Evolutionary conservation across 208 protist species (phyloP), one percentile per base, ranked within the genome.

Genomic region (Trypanosoma melophagium): DNA sequence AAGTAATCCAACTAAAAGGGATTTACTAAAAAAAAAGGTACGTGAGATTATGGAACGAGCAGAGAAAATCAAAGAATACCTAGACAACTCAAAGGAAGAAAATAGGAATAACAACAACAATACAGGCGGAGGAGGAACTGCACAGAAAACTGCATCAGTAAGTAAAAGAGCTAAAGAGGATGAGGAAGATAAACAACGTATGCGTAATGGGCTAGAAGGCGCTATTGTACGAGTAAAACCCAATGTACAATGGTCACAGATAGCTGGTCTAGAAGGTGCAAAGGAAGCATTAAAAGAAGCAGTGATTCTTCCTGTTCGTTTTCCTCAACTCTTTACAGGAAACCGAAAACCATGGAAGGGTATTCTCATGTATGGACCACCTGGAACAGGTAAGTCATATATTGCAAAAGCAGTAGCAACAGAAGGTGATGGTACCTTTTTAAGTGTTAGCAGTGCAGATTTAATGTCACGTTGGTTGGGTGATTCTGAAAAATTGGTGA

Each of bases 51-150:
- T 99, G 41, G 90, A 93, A 24, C 86, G 98, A 24, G 95, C 97
- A 12, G 97, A 99, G 71, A 91, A 94, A 76, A 90, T 99, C 59
- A 99, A 99, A 73, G 77, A 97, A 61, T 95, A 92, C 55, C 68
- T 98, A 8, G 86, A 96, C 49, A 87, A 88, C 60, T 80, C 86
- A 49, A 81, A 92, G 51, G 83, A 88, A 35, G 38, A n/a, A 13
- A 75, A 87, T 41, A 60, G 31, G 16, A 77, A 89, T 41, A 54
- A 38, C 19, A 60, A 25, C 19, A 65, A 25, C 17, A 62, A 63
- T 13, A 35, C 28, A 35, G 63, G 61, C 22, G 44, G 53, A 28
- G 72, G 49, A 40, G 80, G 38, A 52, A 83, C 76, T 22, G 60
- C 69, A 25, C 84, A 90, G 66, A 89, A 92, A 58, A 88, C 84